Conservation (phyloP, 169 alveolate species). For the Plasmodium knowlesi region DNA sequence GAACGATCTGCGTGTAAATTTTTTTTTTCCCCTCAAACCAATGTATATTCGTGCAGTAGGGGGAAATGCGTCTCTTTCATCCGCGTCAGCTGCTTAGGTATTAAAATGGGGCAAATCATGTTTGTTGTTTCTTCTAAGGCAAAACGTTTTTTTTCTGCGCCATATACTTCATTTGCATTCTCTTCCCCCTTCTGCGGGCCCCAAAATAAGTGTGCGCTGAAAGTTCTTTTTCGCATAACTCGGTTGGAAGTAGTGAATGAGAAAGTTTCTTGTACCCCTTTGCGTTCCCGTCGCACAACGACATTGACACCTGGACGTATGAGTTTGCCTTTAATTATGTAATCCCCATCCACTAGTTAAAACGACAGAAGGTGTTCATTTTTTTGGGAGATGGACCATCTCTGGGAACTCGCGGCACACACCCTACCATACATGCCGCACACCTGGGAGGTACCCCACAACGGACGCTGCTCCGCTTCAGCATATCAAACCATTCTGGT, state of each 20-base stretch:
- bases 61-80: not conserved
- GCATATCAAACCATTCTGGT: not conserved
- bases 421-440: not conserved
- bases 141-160: not conserved
- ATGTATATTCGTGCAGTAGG: not conserved
- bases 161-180: not conserved
- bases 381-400: not conserved
- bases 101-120: not conserved
- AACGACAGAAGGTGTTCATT: not conserved
- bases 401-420: not conserved
- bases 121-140: not conserved
- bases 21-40: not conserved
- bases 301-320: not conserved
- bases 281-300: not conserved
- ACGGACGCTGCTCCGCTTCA: not conserved
- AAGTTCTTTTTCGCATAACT: not conserved
- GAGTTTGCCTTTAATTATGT: not conserved
- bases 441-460: not conserved
- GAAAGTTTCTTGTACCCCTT: not conserved
- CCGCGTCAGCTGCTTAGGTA: not conserved
- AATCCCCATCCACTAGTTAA: not conserved
- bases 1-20: not conserved
- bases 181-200: not conserved
- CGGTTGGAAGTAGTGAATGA: not conserved
- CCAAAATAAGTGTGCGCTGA: not conserved